Evolutionary conservation across 2,329 filamentous ascomycete genomes (phyloP), one percentile per base, ranked within the genome.

Genomic region (Colletotrichum sp.): DNA sequence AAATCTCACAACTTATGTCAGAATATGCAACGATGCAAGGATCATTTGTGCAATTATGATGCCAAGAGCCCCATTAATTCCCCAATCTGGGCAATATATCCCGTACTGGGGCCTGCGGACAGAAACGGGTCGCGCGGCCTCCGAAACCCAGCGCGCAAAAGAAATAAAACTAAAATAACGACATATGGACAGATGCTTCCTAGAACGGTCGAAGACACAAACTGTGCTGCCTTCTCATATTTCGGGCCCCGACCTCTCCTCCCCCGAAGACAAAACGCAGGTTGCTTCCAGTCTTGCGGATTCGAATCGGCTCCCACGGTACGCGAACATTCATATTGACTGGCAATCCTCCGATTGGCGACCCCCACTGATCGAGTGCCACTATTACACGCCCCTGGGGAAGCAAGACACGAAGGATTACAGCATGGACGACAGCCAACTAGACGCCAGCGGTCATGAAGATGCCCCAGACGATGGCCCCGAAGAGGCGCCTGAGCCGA

Each of bases 341-440:
- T 18, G 34, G 62, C 21, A 15, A 64, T 39, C 62, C 10, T 64
- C 44, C 55, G 67, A 69, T 69, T 69, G 52, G 67, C 34, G 32
- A 60, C 21, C 24, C 57, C n/a, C 52, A 69, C 32, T 60, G 13
- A 30, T 67, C 36, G 16, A 57, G 32, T 49, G 28, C 57, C 21
- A 44, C 21, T 32, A 44, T 39, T 39, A 49, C 15, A 52, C 63
- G 30, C 44, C 34, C 63, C 63, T 28, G 34, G 34, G 32, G 32
- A 32, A 66, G 39, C 44, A 24, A 49, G 24, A 52, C 36, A 4
- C 39, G 16, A 52, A 30, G 36, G 30, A 36, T 39, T 24, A 64
- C 13, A 64, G 18, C 26, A 78, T 78, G 77, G 77, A 78, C 15
- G 77, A 77, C n/a, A 66, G 65, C 32, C 68, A 73, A 52, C 5